phyloP scores from a whole-genome alignment of 768 basidiomycete genomes.

The Kwoniella mangroviensis region DNA sequence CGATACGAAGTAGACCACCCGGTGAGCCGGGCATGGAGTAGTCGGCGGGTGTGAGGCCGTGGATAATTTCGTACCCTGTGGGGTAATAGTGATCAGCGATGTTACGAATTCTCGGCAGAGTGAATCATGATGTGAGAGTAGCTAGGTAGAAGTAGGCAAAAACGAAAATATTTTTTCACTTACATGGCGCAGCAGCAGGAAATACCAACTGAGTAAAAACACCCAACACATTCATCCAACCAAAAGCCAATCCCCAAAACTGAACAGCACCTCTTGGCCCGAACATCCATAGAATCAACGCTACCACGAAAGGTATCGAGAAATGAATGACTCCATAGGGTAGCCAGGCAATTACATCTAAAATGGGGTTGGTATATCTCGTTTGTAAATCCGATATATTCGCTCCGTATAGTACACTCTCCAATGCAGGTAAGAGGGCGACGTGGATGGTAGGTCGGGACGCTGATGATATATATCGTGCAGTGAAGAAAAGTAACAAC shows the following conservation, averaged over 20 bases:
- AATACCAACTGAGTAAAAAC: conserved; percentile 86
- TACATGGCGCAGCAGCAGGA: conserved; percentile 85
- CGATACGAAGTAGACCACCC: conserved; percentile 90
- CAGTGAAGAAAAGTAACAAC: conserved; percentile 83
- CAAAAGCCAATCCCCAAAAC: conserved; percentile 84
- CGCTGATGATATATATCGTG: conserved; percentile 76
- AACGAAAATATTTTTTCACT: conserved; percentile 34
- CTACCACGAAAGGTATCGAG: conserved; percentile 80
- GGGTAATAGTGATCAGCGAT: background rate
- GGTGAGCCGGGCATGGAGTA: conserved; percentile 91
- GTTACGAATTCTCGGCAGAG: background rate
- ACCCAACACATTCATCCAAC: conserved; percentile 87
- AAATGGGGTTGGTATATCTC: conserved; percentile 84
- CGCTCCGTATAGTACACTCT: conserved; percentile 92
- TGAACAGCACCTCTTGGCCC: conserved; percentile 77
- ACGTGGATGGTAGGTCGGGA: conserved; percentile 86
- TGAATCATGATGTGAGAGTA: conserved; percentile 45
- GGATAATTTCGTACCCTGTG: conserved; percentile 90
- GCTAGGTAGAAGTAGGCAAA: background rate
- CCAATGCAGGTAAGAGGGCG: conserved; percentile 88
- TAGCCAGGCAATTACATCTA: conserved; percentile 93
- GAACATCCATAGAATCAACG: conserved; percentile 86
- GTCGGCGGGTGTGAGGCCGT: conserved; percentile 92
- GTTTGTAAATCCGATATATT: conserved; percentile 98
- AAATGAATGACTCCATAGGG: conserved; percentile 97